Conservation (phyloP, 1,284 basidiomycete species). For the Tetrapyrgos nigripes region DNA sequence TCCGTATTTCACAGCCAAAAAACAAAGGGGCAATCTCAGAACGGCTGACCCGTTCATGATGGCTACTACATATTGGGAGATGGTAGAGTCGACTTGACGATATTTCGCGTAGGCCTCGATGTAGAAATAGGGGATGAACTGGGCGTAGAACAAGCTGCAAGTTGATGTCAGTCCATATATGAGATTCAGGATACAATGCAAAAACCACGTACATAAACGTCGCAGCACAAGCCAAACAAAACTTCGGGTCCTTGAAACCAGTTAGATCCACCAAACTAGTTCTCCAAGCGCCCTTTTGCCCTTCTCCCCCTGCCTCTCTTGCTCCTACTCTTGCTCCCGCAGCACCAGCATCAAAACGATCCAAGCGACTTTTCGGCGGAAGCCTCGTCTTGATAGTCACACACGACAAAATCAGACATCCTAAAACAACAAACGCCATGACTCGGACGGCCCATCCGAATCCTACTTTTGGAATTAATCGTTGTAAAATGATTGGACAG, state of each 20-base stretch:
- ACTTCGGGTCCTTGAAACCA: not conserved
- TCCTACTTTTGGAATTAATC: conserved; percentile 53
- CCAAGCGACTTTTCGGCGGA: not conserved
- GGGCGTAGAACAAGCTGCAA: not conserved
- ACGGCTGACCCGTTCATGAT: not conserved
- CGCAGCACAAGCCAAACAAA: not conserved
- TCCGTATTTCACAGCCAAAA: not conserved
- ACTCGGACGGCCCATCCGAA: conserved; percentile 67
- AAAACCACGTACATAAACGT: not conserved
- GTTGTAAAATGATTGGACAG: conserved; percentile 52
- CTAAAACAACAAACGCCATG: conserved; percentile 47
- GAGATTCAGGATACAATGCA: not conserved
- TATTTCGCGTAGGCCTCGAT: not conserved
- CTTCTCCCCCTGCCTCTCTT: too few species aligned
- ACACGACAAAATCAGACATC: not conserved
- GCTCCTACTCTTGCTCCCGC: too few species aligned
- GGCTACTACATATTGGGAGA: not conserved
- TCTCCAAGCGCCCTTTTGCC: too few species aligned
- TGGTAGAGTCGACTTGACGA: not conserved
- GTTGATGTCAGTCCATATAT: not conserved
- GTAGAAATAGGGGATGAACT: not conserved
- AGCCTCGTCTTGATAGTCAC: not conserved
- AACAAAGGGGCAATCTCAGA: not conserved
- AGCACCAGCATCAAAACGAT: too few species aligned
- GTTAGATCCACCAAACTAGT: not conserved